A percentile compares a stretch with the other conserved stretches of the same genome.
Evolutionary conservation across 441 rosid species (phyloP).

Genomic region (Populus trichocarpa): DNA sequence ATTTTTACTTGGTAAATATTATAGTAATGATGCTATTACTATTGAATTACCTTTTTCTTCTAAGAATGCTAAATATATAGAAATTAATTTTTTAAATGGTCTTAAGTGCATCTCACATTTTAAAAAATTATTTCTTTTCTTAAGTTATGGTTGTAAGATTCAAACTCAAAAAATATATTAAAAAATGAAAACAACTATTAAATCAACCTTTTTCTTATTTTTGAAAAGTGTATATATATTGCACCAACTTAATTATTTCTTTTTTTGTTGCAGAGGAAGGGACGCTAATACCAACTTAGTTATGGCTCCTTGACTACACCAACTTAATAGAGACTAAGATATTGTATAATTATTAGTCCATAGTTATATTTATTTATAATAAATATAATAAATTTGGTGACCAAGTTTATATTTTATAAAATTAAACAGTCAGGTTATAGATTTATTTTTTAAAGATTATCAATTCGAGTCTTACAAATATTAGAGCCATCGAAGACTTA

Average conservation of each 20-base stretch:
- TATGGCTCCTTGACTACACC: too few species aligned
- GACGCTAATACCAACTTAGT: too few species aligned
- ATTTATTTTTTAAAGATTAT: too few species aligned
- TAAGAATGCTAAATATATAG: background rate
- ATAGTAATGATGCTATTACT: background rate
- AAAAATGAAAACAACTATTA: too few species aligned
- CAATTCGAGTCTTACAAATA: accelerated
- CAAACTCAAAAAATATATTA: background rate
- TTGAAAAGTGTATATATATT: too few species aligned
- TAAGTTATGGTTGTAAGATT: background rate
- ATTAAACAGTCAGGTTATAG: accelerated
- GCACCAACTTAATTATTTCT: background rate
- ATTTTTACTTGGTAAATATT: background rate
- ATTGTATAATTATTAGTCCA: too few species aligned
- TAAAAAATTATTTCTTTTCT: too few species aligned
- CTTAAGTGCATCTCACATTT: background rate
- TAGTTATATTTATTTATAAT: too few species aligned
- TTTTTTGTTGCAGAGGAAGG: too few species aligned
- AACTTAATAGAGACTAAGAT: too few species aligned
- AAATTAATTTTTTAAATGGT: background rate
- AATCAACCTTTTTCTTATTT: background rate
- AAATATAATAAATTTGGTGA: too few species aligned
- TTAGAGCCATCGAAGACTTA: accelerated
- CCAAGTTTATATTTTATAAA: too few species aligned
- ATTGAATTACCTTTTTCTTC: background rate